Base-by-base conservation (phyloP, 176 grass and related monocot genomes). In the Aegilops sharonensis region DNA sequence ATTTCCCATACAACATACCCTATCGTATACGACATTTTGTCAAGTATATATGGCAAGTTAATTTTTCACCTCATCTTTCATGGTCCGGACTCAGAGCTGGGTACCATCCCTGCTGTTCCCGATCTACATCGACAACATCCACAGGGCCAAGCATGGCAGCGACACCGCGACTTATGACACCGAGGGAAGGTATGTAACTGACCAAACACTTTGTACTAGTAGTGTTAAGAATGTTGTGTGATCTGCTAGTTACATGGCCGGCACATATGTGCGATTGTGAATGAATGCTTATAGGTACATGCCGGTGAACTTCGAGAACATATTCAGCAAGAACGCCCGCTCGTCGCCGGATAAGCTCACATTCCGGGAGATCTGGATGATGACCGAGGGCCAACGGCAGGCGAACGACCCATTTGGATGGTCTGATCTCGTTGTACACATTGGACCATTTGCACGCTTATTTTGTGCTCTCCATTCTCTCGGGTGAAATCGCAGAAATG, bases 251-350 rank as follows among this genome's bases (percentile, higher is more conserved):
- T 25, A 48, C 45, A 54, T 30, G 24, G 30, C 27, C 13, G 72
- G 45, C 42, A 75, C 47, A 9, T 56, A 21, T 8, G 20, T 50
- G 30, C 29, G 8, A 85, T 13, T 32, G 35, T 39, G 81, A 23
- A 23, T 37, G 3, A 34, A 24, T 39, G 3, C 56, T 59, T 21
- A 14, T 62, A 98, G 93, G 89, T 98, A 83, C 73, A 24, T 98
- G 54, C 93, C 95, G 10, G 81, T 92, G 25, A 93, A 92, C 24
- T 95, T 98, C 74, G 95, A 98, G 86, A 97, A 87, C 90, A 87
- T 94, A 37, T 97, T 97, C 92, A 94, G 94, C 88, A 94, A 97
- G 80, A 90, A 97, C 61, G 94, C 92, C 2, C 85, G 63, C 79
- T 90, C 94, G 31, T 78, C 56, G 9, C 92, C 90, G 0, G 90